phyloP scores from a whole-genome alignment of 1,284 basidiomycete genomes.

The Apiotrichum veenhuisii region DNA sequence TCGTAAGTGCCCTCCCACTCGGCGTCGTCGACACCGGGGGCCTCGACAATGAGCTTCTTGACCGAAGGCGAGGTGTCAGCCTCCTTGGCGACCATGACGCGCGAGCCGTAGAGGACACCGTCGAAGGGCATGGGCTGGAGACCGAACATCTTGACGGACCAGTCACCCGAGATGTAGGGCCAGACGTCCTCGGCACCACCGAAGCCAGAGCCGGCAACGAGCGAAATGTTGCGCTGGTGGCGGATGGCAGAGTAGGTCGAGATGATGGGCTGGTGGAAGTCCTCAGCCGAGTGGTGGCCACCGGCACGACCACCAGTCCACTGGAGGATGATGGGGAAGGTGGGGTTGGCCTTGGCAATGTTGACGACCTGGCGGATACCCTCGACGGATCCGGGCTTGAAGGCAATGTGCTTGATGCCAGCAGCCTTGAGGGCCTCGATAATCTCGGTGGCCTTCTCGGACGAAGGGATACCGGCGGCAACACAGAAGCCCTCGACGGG shows the following conservation, averaged over 20 bases:
- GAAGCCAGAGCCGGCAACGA: conserved; percentile 95
- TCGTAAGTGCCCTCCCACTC: conserved; percentile 94
- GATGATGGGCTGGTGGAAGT: conserved; percentile 95
- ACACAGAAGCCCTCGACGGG: conserved; percentile 98
- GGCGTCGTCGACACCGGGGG: conserved; percentile 83
- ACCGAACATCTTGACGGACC: conserved; percentile 76
- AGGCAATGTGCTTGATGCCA: conserved; percentile 90
- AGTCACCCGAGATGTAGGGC: conserved; percentile 95
- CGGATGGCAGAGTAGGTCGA: conserved; percentile 87
- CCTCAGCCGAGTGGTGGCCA: conserved; percentile 96
- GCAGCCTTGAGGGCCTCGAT: conserved; percentile 69
- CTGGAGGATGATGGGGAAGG: conserved; percentile 97
- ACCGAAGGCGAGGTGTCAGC: conserved; percentile 90
- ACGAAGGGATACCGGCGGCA: conserved; percentile 88
- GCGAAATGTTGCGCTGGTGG: conserved; percentile 78
- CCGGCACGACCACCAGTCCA: conserved; percentile 99
- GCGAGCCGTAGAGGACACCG: conserved; percentile 90
- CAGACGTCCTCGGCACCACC: conserved; percentile 92
- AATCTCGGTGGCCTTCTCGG: conserved; percentile 91
- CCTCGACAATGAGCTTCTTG: conserved; percentile 94
- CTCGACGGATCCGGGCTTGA: conserved; percentile 96
- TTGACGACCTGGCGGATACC: conserved; percentile 95
- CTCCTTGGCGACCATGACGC: conserved; percentile 98
- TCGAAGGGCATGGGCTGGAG: conserved; percentile 98
- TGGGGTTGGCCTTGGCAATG: conserved; percentile 89